These are phyloP conservation scores for Orbilia ellipsospora DNA, from an alignment of 2,329 filamentous ascomycete species.

Conservation along the genomic window DNA sequence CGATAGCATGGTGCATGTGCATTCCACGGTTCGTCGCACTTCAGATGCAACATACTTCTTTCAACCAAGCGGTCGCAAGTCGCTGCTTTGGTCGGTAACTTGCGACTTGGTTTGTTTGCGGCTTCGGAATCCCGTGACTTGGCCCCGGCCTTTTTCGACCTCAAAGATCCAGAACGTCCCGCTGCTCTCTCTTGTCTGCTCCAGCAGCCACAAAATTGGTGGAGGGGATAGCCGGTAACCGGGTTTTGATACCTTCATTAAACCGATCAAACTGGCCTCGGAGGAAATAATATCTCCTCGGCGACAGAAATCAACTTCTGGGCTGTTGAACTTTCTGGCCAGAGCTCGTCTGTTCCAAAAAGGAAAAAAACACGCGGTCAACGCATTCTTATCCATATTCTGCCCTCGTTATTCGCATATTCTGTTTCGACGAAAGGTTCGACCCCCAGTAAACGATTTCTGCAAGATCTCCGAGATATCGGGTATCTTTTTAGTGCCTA, in stretches of 20 bases:
- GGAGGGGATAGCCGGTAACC: slow-evolving; percentile 38
- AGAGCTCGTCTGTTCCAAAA: slow-evolving; percentile 31
- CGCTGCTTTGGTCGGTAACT: slow-evolving; percentile 7
- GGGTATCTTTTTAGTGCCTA: slow-evolving; percentile 50
- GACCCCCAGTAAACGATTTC: slow-evolving; percentile 29
- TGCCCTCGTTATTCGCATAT: slow-evolving; percentile 23
- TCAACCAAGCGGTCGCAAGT: slow-evolving; percentile 5
- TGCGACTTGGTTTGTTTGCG: neutral
- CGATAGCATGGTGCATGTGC: slow-evolving; percentile 41
- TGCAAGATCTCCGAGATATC: slow-evolving; percentile 56
- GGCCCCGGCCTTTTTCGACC: slow-evolving; percentile 14
- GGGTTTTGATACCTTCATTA: slow-evolving; percentile 52
- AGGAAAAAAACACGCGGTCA: slow-evolving; percentile 54
- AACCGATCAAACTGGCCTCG: slow-evolving; percentile 14
- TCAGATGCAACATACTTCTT: slow-evolving; percentile 28
- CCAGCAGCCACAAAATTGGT: slow-evolving; percentile 46
- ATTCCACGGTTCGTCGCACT: slow-evolving; percentile 46
- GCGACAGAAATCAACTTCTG: slow-evolving; percentile 22
- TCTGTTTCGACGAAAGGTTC: slow-evolving; percentile 25
- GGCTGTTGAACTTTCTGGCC: neutral
- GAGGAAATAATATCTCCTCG: slow-evolving; percentile 38
- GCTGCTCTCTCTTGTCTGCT: neutral
- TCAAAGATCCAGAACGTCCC: slow-evolving; percentile 15
- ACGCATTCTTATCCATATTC: slow-evolving; percentile 23
- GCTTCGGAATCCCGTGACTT: slow-evolving; percentile 3